These are phyloP conservation scores for Schizophyllum amplum DNA, from an alignment of 1,284 basidiomycete species.

Conservation along the genomic window DNA sequence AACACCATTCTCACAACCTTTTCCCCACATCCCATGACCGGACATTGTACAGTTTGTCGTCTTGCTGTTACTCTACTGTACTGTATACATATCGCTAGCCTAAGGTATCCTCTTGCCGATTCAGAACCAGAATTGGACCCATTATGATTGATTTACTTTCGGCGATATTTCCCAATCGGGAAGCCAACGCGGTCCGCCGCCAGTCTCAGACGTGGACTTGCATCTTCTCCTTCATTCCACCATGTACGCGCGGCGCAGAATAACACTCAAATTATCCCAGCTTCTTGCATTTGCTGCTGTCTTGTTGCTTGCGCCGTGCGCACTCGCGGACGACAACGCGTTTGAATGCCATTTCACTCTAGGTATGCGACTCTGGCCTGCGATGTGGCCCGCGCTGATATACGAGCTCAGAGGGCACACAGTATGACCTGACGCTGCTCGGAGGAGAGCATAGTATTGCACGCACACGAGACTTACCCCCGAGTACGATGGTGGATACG, in stretches of 20 bases:
- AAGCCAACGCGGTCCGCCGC: neutral
- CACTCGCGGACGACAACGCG: neutral
- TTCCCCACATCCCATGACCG: too few relatives aligned
- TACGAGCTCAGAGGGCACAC: constrained; percentile 23
- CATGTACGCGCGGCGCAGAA: neutral
- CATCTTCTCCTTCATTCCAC: neutral
- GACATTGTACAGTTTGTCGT: too few relatives aligned
- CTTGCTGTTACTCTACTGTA: neutral
- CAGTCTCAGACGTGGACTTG: neutral
- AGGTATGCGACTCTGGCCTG: neutral
- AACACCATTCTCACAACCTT: too few relatives aligned
- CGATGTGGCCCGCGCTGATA: neutral
- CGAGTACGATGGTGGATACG: constrained; percentile 38
- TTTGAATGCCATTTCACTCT: constrained; percentile 8
- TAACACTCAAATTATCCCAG: neutral
- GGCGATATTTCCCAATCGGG: neutral
- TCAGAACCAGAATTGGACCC: neutral
- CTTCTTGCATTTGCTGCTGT: neutral
- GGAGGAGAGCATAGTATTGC: constrained; percentile 39
- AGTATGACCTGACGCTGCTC: constrained; percentile 54
- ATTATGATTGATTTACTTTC: neutral
- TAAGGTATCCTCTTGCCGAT: neutral
- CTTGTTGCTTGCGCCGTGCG: neutral
- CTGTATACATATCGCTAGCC: neutral
- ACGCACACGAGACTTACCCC: constrained; percentile 37